Conservation (phyloP, 2,329 filamentous ascomycete species). For the Colletotrichum tabaci region DNA sequence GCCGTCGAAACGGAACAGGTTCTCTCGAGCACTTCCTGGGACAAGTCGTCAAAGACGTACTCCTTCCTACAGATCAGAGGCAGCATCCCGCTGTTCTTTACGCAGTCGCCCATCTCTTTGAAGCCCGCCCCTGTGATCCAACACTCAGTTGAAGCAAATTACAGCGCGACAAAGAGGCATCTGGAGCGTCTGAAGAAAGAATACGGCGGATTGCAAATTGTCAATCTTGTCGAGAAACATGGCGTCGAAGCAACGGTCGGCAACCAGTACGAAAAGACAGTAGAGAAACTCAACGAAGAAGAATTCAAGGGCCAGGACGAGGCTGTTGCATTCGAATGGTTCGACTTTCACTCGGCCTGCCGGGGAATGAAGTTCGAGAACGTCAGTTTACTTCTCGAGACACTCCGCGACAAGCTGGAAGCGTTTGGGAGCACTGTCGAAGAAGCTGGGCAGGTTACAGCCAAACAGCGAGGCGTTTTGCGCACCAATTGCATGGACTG, state of each 20-base stretch:
- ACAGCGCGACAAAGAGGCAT: constrained; percentile 83
- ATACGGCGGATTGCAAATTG: constrained; percentile 84
- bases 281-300: constrained; percentile 76
- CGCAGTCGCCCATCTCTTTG: constrained; percentile 92
- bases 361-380: constrained; percentile 99
- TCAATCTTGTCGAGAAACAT: constrained; percentile 90
- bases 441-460: constrained; percentile 58
- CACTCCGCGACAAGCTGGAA: constrained; percentile 77
- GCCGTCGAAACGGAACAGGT: constrained; percentile 96
- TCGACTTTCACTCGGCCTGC: constrained; percentile 94
- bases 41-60: constrained; percentile 73
- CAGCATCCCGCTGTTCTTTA: constrained; percentile 95
- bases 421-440: constrained; percentile 80
- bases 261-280: constrained; percentile 79
- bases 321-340: constrained; percentile 87
- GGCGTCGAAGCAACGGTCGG: constrained; percentile 87
- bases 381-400: constrained; percentile 83
- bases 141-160: constrained; percentile 85
- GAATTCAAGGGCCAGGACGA: constrained; percentile 59
- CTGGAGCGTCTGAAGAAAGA: constrained; percentile 77
- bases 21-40: constrained; percentile 80
- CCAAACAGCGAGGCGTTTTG: constrained; percentile 81
- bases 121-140: constrained; percentile 88
- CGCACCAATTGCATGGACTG: constrained; percentile 99
- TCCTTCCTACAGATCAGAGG: constrained; percentile 92